A percentile compares a stretch with the other conserved stretches of the same genome.
phyloP scores from a whole-genome alignment of 352 stramenopile species.

The Pythium apleroticum region DNA sequence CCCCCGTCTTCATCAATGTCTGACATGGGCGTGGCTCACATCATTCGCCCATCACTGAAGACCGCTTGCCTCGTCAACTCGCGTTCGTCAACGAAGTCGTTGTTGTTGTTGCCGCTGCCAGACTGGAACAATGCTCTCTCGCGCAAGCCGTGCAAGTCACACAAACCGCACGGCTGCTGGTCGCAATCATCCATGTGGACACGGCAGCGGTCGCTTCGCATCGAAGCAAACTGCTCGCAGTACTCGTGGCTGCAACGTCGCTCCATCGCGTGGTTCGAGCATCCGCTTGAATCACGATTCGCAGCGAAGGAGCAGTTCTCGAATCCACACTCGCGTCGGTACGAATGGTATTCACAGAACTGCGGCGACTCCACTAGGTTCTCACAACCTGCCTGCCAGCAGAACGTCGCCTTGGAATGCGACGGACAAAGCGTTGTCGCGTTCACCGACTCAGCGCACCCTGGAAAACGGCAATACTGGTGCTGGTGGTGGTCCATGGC shows the following conservation, averaged over 20 bases:
- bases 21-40: not conserved
- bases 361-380: slow-evolving; percentile 49
- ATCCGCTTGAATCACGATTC: slow-evolving; percentile 38
- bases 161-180: slow-evolving; percentile 55
- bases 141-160: slow-evolving; percentile 33
- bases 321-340: slow-evolving; percentile 53
- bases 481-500: slow-evolving; percentile 8
- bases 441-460: slow-evolving; percentile 36
- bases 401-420: slow-evolving; percentile 56
- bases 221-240: slow-evolving; percentile 65
- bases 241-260: slow-evolving; percentile 52
- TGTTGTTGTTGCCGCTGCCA: slow-evolving; percentile 4
- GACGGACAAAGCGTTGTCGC: slow-evolving; percentile 39
- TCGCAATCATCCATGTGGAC: slow-evolving; percentile 54
- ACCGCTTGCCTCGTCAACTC: slow-evolving; percentile 25
- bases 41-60: slow-evolving; percentile 16
- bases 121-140: slow-evolving; percentile 3
- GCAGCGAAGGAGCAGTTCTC: slow-evolving; percentile 51
- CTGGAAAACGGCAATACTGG: slow-evolving; percentile 42
- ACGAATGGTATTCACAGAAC: slow-evolving; percentile 62
- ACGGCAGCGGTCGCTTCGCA: slow-evolving; percentile 31
- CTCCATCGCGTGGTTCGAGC: slow-evolving; percentile 42
- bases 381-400: slow-evolving; percentile 59
- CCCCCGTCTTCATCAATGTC: not conserved
- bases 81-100: slow-evolving; percentile 24